Evolutionary conservation across 345 rosid genomes (phyloP).

Genomic region (Luvunga scandens): DNA sequence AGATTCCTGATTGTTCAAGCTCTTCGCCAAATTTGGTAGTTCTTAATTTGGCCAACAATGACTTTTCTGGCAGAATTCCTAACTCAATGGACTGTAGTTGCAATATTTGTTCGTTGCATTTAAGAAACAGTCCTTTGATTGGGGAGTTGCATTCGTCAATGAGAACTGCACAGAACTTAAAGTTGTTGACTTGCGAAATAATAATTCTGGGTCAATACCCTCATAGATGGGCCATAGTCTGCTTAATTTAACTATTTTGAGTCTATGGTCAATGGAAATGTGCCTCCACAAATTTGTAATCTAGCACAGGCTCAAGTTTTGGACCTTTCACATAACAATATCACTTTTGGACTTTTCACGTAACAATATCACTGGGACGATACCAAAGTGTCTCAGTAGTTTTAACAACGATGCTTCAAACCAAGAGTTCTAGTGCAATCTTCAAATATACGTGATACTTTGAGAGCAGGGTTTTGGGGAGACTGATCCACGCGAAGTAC

Average conservation of each 20-base stretch:
- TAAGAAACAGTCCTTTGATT: no score
- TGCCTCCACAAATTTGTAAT: neutral
- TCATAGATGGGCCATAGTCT: no score
- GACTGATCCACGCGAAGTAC: no score
- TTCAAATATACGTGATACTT: neutral
- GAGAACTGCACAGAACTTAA: no score
- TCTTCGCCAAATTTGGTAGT: conserved; percentile 9
- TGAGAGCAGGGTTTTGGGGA: no score
- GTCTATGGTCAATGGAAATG: conserved; percentile 9
- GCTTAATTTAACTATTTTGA: neutral
- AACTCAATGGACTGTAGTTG: no score
- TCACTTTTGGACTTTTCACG: neutral
- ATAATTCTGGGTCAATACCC: no score
- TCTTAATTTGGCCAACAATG: neutral
- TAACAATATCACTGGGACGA: neutral
- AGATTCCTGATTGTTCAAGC: conserved; percentile 22
- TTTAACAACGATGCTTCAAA: neutral
- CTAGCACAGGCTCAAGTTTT: neutral
- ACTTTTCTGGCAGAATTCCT: no score
- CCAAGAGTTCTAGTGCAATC: neutral
- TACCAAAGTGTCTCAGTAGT: conserved; percentile 7
- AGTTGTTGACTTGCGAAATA: no score
- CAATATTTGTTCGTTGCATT: no score
- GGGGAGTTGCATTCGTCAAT: no score
- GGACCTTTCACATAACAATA: neutral